Evolutionary conservation across 257 asterid genomes (phyloP).

Genomic region (Thymus quinquecostatus): DNA sequence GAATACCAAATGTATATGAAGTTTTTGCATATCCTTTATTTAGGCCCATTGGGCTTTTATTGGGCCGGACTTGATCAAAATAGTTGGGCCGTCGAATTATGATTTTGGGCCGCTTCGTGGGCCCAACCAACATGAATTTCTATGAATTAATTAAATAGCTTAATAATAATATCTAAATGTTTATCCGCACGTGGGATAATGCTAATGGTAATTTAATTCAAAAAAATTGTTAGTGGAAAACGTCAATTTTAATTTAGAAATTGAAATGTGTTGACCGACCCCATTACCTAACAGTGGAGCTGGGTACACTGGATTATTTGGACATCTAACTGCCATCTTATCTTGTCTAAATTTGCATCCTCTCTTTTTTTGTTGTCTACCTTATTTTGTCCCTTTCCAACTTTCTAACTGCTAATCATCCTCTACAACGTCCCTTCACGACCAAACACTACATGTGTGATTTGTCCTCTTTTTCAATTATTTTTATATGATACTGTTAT

Average conservation of each 20-base stretch:
- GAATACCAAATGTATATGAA: too few species aligned
- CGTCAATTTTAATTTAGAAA: neutral
- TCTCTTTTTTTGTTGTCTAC: neutral
- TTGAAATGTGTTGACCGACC: neutral
- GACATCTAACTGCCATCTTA: slow-evolving; percentile 47
- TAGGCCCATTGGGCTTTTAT: too few species aligned
- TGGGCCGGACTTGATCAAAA: too few species aligned
- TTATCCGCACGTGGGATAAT: slow-evolving; percentile 30
- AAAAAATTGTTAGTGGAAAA: neutral
- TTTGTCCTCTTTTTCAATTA: too few species aligned
- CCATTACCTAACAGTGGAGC: slow-evolving; percentile 8
- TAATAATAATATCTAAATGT: too few species aligned
- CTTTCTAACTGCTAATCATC: slow-evolving; percentile 1
- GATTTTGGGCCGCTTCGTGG: too few species aligned
- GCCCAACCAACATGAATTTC: too few species aligned
- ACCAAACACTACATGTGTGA: slow-evolving; percentile 16
- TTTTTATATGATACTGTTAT: too few species aligned
- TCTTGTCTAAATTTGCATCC: slow-evolving; percentile 19
- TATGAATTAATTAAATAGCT: too few species aligned
- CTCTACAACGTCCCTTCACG: neutral
- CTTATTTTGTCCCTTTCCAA: slow-evolving; percentile 3
- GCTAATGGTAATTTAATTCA: neutral
- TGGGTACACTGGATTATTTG: slow-evolving; percentile 42
- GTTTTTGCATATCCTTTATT: too few species aligned
- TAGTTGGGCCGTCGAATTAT: too few species aligned